phyloP scores from a whole-genome alignment of 2,329 filamentous ascomycete species.

The Monilinia polystroma region DNA sequence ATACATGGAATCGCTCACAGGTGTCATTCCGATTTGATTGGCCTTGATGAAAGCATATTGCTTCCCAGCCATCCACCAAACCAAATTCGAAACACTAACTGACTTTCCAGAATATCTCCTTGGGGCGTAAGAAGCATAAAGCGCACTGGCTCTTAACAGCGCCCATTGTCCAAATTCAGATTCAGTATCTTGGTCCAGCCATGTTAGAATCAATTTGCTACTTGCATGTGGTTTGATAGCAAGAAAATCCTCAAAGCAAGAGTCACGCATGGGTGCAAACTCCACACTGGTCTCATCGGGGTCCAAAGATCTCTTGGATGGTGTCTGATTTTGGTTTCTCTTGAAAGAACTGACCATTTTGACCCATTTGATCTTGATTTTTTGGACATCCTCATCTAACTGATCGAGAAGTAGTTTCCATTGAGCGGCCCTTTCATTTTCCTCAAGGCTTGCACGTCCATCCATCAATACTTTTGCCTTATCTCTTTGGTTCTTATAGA shows the following conservation, averaged over 20 bases:
- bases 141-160: constrained; percentile 46
- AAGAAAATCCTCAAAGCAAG: constrained; percentile 29
- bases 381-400: background rate
- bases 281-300: constrained; percentile 18
- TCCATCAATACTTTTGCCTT: constrained; percentile 26
- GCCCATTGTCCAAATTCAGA: constrained; percentile 44
- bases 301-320: background rate
- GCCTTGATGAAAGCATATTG: constrained; percentile 37
- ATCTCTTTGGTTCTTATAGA: constrained; percentile 24
- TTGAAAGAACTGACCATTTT: background rate
- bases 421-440: background rate
- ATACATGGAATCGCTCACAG: constrained; percentile 29
- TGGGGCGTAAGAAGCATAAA: constrained; percentile 30
- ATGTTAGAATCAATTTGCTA: constrained; percentile 26
- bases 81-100: constrained; percentile 21
- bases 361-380: constrained; percentile 16
- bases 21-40: background rate
- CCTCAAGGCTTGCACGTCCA: constrained; percentile 7
- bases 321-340: background rate
- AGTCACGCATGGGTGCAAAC: constrained; percentile 21
- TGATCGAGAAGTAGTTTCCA: constrained; percentile 26
- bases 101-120: background rate
- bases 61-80: constrained; percentile 38
- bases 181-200: constrained; percentile 25
- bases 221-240: constrained; percentile 33